A percentile compares a stretch with the other conserved stretches of the same genome.
Conservation (phyloP, 129 eudicot genomes). For the Centaurea solstitialis region DNA sequence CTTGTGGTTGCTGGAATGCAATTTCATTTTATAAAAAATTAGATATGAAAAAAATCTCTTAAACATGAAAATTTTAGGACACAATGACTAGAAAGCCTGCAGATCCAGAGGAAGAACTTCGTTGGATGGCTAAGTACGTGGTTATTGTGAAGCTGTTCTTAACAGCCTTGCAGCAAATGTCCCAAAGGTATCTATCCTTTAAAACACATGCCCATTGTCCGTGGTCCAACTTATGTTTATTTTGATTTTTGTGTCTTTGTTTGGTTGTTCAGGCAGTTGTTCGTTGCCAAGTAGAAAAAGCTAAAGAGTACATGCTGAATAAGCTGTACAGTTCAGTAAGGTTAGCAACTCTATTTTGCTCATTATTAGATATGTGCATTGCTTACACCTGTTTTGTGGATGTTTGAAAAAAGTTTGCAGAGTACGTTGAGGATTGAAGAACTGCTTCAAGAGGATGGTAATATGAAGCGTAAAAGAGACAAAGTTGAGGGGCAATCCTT, state of each 20-base stretch:
- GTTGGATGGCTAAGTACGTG: constrained; percentile 87
- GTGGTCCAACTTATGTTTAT: not conserved
- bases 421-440: constrained; percentile 82
- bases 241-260: not conserved
- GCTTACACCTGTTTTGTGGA: not conserved
- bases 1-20: too few species aligned
- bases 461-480: constrained; percentile 75
- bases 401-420: constrained; percentile 56
- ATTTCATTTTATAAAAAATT: too few species aligned
- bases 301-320: constrained; percentile 83
- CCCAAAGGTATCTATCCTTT: constrained; percentile 46
- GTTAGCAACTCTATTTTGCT: constrained; percentile 46
- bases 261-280: constrained; percentile 63
- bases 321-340: constrained; percentile 93
- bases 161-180: constrained; percentile 83
- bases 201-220: too few species aligned
- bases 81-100: constrained; percentile 89
- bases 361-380: not conserved
- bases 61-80: constrained; percentile 43
- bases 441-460: constrained; percentile 92
- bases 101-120: constrained; percentile 77
- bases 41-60: not conserved
- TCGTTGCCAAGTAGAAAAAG: constrained; percentile 83
- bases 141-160: constrained; percentile 77
- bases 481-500: constrained; percentile 79